These are phyloP conservation scores for Salvia miltiorrhiza DNA, from an alignment of 257 asterid species.

Conservation along the genomic window DNA sequence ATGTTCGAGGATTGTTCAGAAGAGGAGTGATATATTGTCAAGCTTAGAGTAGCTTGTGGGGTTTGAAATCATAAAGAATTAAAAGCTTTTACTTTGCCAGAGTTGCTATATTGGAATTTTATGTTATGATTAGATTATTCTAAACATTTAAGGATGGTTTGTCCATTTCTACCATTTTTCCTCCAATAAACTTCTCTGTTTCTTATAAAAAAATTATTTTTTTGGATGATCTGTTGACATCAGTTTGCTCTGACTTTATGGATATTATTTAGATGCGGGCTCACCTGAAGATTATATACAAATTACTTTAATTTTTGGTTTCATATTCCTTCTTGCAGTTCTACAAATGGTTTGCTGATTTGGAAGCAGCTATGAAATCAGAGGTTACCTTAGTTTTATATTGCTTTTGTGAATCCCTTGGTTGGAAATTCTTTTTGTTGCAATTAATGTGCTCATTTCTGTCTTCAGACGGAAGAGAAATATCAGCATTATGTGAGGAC, in stretches of 20 bases:
- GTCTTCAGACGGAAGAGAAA: slow-evolving; percentile 85
- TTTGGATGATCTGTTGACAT: neutral
- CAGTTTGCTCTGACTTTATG: neutral
- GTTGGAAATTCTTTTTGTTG: slow-evolving; percentile 1
- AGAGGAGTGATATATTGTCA: neutral
- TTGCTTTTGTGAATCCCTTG: slow-evolving; percentile 4
- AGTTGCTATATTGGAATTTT: neutral
- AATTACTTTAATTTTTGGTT: neutral
- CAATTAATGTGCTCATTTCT: slow-evolving; percentile 3
- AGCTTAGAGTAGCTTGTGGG: neutral
- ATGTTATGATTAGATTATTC: neutral
- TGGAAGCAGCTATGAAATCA: slow-evolving; percentile 99
- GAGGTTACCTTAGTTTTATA: slow-evolving; percentile 58
- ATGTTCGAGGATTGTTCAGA: neutral
- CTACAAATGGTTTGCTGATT: slow-evolving; percentile 92
- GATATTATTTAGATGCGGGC: neutral
- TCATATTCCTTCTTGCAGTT: slow-evolving; percentile 54
- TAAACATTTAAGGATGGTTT: neutral
- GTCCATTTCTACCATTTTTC: neutral
- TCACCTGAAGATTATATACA: neutral
- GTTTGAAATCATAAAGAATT: too few species aligned
- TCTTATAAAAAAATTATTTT: neutral
- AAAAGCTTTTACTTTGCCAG: neutral
- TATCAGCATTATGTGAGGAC: slow-evolving; percentile 95
- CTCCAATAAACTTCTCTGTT: neutral